A percentile compares a stretch with the other conserved stretches of the same genome.
These are phyloP conservation scores for Fusarium burgessii DNA, from an alignment of 2,329 filamentous ascomycete genomes.

Conservation along the genomic window DNA sequence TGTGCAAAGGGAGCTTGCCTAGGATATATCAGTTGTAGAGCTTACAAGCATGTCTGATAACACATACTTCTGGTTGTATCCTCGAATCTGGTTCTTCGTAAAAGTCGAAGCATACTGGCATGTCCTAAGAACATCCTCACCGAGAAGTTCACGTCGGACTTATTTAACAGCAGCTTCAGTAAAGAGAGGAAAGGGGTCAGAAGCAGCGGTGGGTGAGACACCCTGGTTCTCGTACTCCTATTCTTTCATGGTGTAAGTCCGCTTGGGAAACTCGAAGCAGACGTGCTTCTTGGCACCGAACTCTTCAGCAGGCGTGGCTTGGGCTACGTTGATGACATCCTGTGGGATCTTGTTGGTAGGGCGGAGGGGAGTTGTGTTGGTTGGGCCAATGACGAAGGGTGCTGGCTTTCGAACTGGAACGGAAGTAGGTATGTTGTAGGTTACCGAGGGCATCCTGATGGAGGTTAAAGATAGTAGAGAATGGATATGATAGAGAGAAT, in stretches of 20 bases:
- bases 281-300: conserved; percentile 70
- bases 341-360: conserved; percentile 36
- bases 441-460: conserved; percentile 11
- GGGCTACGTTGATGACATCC: conserved; percentile 18
- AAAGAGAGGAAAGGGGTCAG: conserved; percentile 74
- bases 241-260: conserved; percentile 71
- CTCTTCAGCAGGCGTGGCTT: background rate
- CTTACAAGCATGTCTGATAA: background rate
- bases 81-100: conserved; percentile 68
- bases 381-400: conserved; percentile 47
- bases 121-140: conserved; percentile 65
- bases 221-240: conserved; percentile 68
- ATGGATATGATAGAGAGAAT: background rate
- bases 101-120: conserved; percentile 63
- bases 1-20: conserved; percentile 71
- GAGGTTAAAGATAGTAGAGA: background rate
- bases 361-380: conserved; percentile 45
- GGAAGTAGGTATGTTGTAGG: background rate
- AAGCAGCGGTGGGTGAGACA: conserved; percentile 72
- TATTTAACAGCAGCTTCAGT: conserved; percentile 69
- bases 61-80: conserved; percentile 60
- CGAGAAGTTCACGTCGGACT: conserved; percentile 73
- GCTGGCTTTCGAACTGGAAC: conserved; percentile 26
- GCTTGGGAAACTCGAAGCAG: conserved; percentile 61
- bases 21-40: background rate